These are phyloP conservation scores for Pseudogymnoascus sp. DNA, from an alignment of 2,329 filamentous ascomycete genomes.

Conservation along the genomic window DNA sequence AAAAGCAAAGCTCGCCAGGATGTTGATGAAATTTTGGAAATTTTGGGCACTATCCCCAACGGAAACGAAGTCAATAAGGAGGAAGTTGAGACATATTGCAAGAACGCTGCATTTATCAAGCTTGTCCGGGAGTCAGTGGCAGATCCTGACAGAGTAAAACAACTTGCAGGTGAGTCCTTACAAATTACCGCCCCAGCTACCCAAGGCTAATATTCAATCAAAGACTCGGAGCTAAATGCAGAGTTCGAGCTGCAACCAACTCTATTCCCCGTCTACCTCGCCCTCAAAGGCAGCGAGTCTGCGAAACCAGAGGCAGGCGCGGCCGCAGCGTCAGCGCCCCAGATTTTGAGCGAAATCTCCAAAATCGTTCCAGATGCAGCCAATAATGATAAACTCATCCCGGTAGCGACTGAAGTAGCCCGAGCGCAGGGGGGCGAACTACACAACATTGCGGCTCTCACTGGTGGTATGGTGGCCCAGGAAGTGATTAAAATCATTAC, in stretches of 20 bases:
- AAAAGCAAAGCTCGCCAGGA: conserved; percentile 79
- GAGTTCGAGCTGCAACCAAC: conserved; percentile 43
- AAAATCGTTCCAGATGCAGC: conserved; percentile 41
- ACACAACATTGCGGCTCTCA: conserved; percentile 83
- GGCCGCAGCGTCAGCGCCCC: conserved; percentile 38
- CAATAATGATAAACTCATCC: conserved; percentile 41
- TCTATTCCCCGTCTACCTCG: conserved; percentile 62
- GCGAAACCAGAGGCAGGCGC: conserved; percentile 14
- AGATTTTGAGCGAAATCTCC: conserved; percentile 44
- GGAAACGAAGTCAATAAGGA: conserved; percentile 53
- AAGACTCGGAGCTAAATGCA: conserved; percentile 10
- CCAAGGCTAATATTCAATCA: conserved; percentile 10
- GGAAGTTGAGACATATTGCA: conserved; percentile 89
- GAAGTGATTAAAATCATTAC: conserved; percentile 88
- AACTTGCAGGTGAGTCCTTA: conserved; percentile 2
- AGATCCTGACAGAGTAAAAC: neutral
- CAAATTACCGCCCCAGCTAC: neutral
- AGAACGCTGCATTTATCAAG: conserved; percentile 88
- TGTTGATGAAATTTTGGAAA: conserved; percentile 62
- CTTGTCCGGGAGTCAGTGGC: conserved; percentile 51
- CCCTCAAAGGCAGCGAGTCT: conserved; percentile 49
- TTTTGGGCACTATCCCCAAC: conserved; percentile 46
- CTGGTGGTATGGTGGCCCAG: conserved; percentile 90
- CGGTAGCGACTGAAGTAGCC: conserved; percentile 59
- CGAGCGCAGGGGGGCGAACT: conserved; percentile 78